phyloP scores from a whole-genome alignment of 1,139 yeast species.

The Debaryomyces coudertii region DNA sequence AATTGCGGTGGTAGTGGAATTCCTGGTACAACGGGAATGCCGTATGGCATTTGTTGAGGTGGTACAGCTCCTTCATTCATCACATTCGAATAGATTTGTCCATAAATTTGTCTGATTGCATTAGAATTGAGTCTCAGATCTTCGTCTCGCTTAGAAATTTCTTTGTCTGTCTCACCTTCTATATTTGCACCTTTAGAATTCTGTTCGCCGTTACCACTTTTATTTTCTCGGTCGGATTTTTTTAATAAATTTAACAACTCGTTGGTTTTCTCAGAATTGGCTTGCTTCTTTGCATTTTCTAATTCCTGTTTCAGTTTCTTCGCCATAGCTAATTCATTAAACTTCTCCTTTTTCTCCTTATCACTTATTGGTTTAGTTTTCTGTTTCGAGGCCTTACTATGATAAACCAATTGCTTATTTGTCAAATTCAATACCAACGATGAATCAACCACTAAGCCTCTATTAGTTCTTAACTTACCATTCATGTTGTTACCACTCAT shows the following conservation, averaged over 20 bases:
- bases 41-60: constrained; percentile 27
- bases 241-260: constrained; percentile 46
- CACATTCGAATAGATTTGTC: constrained; percentile 49
- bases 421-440: constrained; percentile 80
- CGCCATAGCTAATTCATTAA: constrained; percentile 24
- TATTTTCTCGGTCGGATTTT: constrained; percentile 21
- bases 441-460: constrained; percentile 85
- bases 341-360: constrained; percentile 26
- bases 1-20: constrained; percentile 40
- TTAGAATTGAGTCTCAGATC: constrained; percentile 32
- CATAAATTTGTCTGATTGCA: constrained; percentile 53
- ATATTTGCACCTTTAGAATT: constrained; percentile 15
- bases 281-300: constrained; percentile 12
- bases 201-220: constrained; percentile 16
- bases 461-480: constrained; percentile 73
- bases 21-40: constrained; percentile 20
- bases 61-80: constrained; percentile 43
- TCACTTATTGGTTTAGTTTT: constrained; percentile 35
- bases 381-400: constrained; percentile 64
- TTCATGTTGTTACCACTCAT: constrained; percentile 81
- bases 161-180: constrained; percentile 1
- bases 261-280: constrained; percentile 21
- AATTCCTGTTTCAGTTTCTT: constrained; percentile 21
- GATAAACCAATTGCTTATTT: constrained; percentile 72
- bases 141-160: constrained; percentile 18